A percentile compares a stretch with the other conserved stretches of the same genome.
These are phyloP conservation scores for Collariella sp. DNA, from an alignment of 495 filamentous ascomycete species.

Conservation along the genomic window DNA sequence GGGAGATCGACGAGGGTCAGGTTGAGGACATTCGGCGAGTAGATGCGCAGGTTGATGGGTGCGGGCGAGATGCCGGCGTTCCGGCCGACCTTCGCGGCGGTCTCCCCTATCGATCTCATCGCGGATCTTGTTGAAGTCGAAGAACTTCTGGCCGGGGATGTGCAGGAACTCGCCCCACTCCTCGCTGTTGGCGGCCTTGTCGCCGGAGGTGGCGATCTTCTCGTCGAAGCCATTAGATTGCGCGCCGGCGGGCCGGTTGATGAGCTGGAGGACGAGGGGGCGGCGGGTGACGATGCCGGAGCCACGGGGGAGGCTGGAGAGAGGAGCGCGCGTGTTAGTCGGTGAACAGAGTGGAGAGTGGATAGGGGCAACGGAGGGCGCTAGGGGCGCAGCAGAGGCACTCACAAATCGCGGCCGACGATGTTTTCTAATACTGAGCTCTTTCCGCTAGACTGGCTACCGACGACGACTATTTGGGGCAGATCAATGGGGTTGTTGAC, in stretches of 20 bases:
- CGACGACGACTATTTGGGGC: constrained; percentile 97
- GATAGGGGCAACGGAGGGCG: too few relatives aligned
- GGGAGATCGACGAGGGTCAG: constrained; percentile 96
- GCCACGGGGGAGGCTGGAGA: constrained; percentile 79
- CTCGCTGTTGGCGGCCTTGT: constrained; percentile 81
- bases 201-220: constrained; percentile 52
- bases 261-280: constrained; percentile 94
- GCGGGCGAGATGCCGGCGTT: constrained; percentile 95
- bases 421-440: constrained; percentile 99
- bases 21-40: constrained; percentile 96
- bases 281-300: constrained; percentile 96
- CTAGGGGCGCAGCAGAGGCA: constrained; percentile 25
- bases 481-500: constrained; percentile 99
- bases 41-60: constrained; percentile 95
- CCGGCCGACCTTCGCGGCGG: constrained; percentile 87
- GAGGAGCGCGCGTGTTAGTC: constrained; percentile 9
- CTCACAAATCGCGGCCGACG: constrained; percentile 93
- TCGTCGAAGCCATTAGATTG: constrained; percentile 72
- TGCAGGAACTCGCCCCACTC: constrained; percentile 99
- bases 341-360: too few relatives aligned
- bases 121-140: constrained; percentile 98
- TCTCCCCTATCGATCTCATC: constrained; percentile 97
- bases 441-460: constrained; percentile 98
- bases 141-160: constrained; percentile 96
- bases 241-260: constrained; percentile 62